These are phyloP conservation scores for Aspergillus hancockii DNA, from an alignment of 495 filamentous ascomycete genomes.

Conservation along the genomic window DNA sequence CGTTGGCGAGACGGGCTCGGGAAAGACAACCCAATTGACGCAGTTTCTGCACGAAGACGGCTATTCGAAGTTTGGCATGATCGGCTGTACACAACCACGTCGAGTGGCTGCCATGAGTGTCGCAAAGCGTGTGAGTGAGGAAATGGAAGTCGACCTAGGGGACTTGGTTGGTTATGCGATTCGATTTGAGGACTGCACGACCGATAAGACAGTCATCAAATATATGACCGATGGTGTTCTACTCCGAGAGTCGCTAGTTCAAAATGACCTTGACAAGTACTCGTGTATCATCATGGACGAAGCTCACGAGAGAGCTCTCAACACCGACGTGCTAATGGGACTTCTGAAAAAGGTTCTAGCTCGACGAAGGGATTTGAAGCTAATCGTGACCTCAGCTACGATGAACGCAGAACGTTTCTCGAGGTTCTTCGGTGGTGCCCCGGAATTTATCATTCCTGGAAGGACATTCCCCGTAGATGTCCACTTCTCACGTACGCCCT, in stretches of 20 bases:
- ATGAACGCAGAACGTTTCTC: conserved; percentile 98
- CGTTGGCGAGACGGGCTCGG: conserved; percentile 93
- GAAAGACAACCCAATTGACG: conserved; percentile 95
- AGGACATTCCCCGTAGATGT: conserved; percentile 97
- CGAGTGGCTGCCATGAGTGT: conserved; percentile 99
- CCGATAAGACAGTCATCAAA: conserved; percentile 91
- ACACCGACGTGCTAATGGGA: conserved; percentile 97
- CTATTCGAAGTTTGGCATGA: conserved; percentile 82
- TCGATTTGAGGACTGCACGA: conserved; percentile 98
- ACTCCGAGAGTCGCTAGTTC: conserved; percentile 87
- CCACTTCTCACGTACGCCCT: conserved; percentile 92
- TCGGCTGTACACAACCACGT: conserved; percentile 92
- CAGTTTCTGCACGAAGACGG: conserved; percentile 95
- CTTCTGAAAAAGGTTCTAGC: conserved; percentile 96
- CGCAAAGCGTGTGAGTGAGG: conserved; percentile 95
- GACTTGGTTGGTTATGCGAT: conserved; percentile 93
- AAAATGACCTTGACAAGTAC: conserved; percentile 92
- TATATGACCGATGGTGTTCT: conserved; percentile 99
- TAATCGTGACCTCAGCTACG: conserved; percentile 97
- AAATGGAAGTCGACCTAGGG: conserved; percentile 97
- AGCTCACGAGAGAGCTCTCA: conserved; percentile 94
- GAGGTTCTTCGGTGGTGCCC: conserved; percentile 95
- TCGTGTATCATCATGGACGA: conserved; percentile 99
- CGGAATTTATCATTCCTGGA: conserved; percentile 95
- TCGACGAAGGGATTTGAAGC: conserved; percentile 84